These are phyloP conservation scores for Neobulgaria alba DNA, from an alignment of 2,329 filamentous ascomycete genomes.

Conservation along the genomic window DNA sequence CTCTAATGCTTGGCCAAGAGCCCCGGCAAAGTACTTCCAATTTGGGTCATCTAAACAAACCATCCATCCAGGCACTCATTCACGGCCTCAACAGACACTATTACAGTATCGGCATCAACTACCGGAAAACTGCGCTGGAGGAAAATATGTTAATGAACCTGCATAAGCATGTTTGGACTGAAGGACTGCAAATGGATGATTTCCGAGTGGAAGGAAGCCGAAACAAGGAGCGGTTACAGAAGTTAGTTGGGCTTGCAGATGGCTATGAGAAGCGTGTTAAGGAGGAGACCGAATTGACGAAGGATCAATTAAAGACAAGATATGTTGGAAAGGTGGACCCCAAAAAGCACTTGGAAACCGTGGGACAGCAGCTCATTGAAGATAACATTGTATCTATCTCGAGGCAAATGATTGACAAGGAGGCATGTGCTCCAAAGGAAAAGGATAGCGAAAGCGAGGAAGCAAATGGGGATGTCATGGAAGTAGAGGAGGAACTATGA, in stretches of 20 bases:
- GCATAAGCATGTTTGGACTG: constrained; percentile 99
- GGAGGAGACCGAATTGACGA: constrained; percentile 94
- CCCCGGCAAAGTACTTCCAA: constrained; percentile 97
- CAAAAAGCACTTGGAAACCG: constrained; percentile 97
- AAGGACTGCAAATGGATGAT: constrained; percentile 93
- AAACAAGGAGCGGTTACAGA: constrained; percentile 82
- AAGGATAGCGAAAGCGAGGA: constrained; percentile 42
- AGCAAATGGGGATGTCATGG: constrained; percentile 25
- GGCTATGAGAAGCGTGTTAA: constrained; percentile 98
- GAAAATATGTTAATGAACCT: constrained; percentile 99
- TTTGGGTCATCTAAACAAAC: constrained; percentile 95
- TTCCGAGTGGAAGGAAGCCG: constrained; percentile 76
- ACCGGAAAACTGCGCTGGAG: constrained; percentile 92
- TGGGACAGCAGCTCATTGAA: constrained; percentile 93
- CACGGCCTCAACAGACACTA: constrained; percentile 98
- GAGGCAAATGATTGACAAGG: constrained; percentile 98
- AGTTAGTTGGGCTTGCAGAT: constrained; percentile 81
- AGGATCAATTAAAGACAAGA: constrained; percentile 96
- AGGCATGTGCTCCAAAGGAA: constrained; percentile 81
- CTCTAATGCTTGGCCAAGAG: constrained; percentile 95
- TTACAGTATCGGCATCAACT: constrained; percentile 98
- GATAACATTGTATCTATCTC: constrained; percentile 99
- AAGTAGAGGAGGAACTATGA: constrained; percentile 29
- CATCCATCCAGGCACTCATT: constrained; percentile 97
- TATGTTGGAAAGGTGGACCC: constrained; percentile 98